A percentile compares a stretch with the other conserved stretches of the same genome.
Evolutionary conservation across 306 rosid species (phyloP).

Genomic region (Albizia julibrissin): DNA sequence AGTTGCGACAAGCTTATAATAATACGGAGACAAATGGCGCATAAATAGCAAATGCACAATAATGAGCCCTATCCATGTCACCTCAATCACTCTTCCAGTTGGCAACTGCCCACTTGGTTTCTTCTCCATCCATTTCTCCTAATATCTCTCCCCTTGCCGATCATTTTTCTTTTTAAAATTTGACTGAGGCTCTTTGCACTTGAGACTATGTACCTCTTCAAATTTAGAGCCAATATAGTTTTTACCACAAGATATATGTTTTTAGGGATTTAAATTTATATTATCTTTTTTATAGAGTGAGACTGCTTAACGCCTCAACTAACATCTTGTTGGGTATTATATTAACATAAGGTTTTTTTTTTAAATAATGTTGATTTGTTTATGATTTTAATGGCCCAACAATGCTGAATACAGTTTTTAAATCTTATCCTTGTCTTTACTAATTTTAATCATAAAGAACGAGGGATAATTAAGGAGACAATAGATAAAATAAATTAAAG

Average conservation of each 20-base stretch:
- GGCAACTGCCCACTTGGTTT: neutral
- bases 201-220: too few relatives aligned
- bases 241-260: too few relatives aligned
- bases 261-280: too few relatives aligned
- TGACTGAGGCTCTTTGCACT: too few relatives aligned
- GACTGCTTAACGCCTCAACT: too few relatives aligned
- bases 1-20: neutral
- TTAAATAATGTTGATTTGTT: too few relatives aligned
- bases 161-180: neutral
- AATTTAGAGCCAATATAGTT: too few relatives aligned
- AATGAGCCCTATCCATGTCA: neutral
- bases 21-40: neutral
- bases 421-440: neutral
- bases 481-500: neutral
- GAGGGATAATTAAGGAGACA: neutral
- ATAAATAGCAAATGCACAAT: neutral
- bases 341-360: too few relatives aligned
- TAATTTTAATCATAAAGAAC: too few relatives aligned
- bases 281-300: too few relatives aligned
- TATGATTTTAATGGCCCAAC: neutral
- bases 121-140: neutral
- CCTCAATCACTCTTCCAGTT: neutral
- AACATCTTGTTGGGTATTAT: too few relatives aligned
- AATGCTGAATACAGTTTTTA: neutral
- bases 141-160: neutral